A percentile compares a stretch with the other conserved stretches of the same genome.
Conservation (phyloP, 2,329 filamentous ascomycete genomes). For the Neofusicoccum kwambonambiense region DNA sequence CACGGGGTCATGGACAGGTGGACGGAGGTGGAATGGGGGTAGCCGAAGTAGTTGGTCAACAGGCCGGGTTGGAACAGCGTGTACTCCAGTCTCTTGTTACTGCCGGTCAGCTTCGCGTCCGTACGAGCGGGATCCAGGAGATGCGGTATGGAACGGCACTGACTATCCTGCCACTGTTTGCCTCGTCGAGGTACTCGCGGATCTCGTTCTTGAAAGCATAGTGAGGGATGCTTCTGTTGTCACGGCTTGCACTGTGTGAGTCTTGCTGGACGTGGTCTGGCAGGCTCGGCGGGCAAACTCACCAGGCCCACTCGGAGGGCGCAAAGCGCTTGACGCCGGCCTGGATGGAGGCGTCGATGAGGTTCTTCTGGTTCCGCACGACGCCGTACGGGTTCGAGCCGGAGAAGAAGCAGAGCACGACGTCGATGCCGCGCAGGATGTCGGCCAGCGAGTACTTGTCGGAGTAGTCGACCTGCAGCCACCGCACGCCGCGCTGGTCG, state of each 20-base stretch:
- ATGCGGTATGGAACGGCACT: neutral
- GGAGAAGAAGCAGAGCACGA: conserved; percentile 54
- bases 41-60: conserved; percentile 57
- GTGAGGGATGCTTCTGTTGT: conserved; percentile 41
- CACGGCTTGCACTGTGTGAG: neutral
- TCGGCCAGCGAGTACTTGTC: conserved; percentile 38
- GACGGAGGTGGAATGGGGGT: conserved; percentile 48
- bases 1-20: conserved; percentile 36
- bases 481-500: conserved; percentile 34
- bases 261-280: too few relatives aligned
- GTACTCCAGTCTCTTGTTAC: conserved; percentile 48
- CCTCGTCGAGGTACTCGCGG: conserved; percentile 49
- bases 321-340: conserved; percentile 32
- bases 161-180: conserved; percentile 51
- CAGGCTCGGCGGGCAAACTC: conserved; percentile 26
- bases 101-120: neutral
- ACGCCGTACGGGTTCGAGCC: conserved; percentile 28
- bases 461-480: conserved; percentile 47
- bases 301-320: conserved; percentile 40
- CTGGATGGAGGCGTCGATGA: conserved; percentile 41
- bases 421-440: conserved; percentile 49
- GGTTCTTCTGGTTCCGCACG: conserved; percentile 26
- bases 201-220: conserved; percentile 54
- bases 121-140: too few relatives aligned
- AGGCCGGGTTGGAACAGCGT: conserved; percentile 56